Base-by-base conservation (phyloP, 2,329 filamentous ascomycete species). In the Venturia oleaginea region DNA sequence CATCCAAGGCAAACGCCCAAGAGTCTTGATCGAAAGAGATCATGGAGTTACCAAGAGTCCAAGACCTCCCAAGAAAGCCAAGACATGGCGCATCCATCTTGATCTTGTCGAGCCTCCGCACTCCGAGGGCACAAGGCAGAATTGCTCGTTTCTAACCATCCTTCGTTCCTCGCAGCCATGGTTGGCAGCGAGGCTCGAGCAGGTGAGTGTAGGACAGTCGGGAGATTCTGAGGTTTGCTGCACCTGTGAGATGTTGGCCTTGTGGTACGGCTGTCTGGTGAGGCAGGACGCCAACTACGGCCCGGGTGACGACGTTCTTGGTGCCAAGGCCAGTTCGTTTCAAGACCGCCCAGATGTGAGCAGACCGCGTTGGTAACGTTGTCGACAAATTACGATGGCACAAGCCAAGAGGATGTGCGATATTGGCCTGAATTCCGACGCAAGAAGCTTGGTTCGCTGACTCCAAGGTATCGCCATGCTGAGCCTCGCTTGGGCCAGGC, bases 31-130 rank as follows among this genome's bases (percentile, higher is more conserved):
- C 27, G 48, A 32, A 55, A 27, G 27, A 34, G 51, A 34, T 57
- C 8, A 57, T 57, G 17, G 51, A 57, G 27, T 57, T 34, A 57
- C 51, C 51, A 57, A 57, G 51, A 57, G 30, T 15, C 51, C 51
- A 57, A 57, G 51, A 57, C 51, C 27, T 57, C 34, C 51, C 51
- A 57, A 57, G 51, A 27, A 57, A 57, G 51, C 51, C 51, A 57
- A 57, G 51, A 32, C 51, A 57, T 57, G 51, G 51, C 51, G 51
- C 27, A 19, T 34, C 51, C 51, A 57, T 57, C 30, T 57, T 27
- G 22, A 30, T 54, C 48, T 24, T 27, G 13, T 54, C 48, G 27
- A 57, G 51, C 51, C 30, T 57, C 51, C 27, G 27, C 51, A 32
- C 15, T 11, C 22, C 48, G 48, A 54, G 48, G 48, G 48, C 48